Conservation (phyloP, 805 yeast species). For the Wickerhamiella bombiphila region DNA sequence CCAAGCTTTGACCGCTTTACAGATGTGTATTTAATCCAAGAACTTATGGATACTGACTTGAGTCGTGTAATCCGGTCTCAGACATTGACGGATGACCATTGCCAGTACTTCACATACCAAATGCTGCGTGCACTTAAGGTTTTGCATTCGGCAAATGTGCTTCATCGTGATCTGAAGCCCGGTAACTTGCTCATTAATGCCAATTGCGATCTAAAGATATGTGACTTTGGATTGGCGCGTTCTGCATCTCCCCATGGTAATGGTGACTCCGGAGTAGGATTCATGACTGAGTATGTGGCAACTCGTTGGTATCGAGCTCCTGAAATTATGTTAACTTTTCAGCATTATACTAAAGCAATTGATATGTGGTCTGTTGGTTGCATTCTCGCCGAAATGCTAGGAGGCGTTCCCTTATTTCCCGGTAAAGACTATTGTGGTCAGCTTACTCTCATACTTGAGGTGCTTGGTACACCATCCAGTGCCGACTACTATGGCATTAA, state of each 20-base stretch:
- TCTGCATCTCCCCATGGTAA: constrained; percentile 29
- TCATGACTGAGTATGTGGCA: constrained; percentile 93
- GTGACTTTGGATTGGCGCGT: constrained; percentile 85
- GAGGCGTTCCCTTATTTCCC: constrained; percentile 76
- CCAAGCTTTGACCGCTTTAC: constrained; percentile 56
- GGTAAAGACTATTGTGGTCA: constrained; percentile 96
- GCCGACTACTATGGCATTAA: constrained; percentile 58
- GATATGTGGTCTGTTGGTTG: constrained; percentile 97
- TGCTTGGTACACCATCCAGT: constrained; percentile 83
- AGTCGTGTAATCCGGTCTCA: constrained; percentile 93
- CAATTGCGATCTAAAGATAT: constrained; percentile 84
- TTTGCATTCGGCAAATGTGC: constrained; percentile 83
- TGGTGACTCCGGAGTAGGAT: constrained; percentile 21
- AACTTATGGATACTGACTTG: constrained; percentile 96
- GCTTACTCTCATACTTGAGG: constrained; percentile 68
- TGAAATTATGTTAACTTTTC: constrained; percentile 89
- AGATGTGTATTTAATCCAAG: constrained; percentile 71
- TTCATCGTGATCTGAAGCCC: constrained; percentile 88
- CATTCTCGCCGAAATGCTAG: constrained; percentile 77
- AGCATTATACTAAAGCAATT: constrained; percentile 85
- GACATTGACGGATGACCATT: constrained; percentile 75
- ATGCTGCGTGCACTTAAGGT: constrained; percentile 81
- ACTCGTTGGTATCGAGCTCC: constrained; percentile 98
- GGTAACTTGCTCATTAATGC: constrained; percentile 73
- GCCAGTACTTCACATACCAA: constrained; percentile 86